Evolutionary conservation across 192 early-diverging fungal genomes (phyloP).

Genomic region (Coemansia reversa): DNA sequence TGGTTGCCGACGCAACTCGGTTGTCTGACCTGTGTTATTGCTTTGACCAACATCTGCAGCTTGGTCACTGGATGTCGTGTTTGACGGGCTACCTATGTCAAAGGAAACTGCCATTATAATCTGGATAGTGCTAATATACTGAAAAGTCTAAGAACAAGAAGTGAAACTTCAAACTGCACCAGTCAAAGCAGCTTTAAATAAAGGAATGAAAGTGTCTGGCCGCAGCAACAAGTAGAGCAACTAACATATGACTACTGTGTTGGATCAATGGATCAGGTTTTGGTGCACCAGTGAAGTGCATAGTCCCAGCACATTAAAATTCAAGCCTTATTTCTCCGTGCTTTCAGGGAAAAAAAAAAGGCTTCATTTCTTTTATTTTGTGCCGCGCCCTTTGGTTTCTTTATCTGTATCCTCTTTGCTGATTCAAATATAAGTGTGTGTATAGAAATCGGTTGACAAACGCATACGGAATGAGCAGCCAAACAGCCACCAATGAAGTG

Average conservation of each 20-base stretch:
- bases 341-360: background rate
- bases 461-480: slow-evolving; percentile 7
- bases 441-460: background rate
- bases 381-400: background rate
- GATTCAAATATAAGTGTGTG: background rate
- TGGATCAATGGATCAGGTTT: background rate
- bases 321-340: background rate
- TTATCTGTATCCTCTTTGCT: background rate
- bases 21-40: background rate
- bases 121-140: background rate
- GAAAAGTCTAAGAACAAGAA: background rate
- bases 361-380: background rate
- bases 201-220: background rate
- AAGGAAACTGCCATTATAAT: slow-evolving; percentile 21
- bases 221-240: background rate
- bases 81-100: slow-evolving; percentile 15
- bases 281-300: background rate
- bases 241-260: background rate
- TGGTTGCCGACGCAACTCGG: slow-evolving; percentile 5
- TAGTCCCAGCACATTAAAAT: background rate
- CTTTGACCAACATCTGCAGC: background rate
- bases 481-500: slow-evolving; percentile 23
- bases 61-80: slow-evolving; percentile 19
- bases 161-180: background rate
- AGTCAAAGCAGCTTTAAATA: background rate